Evolutionary conservation across 805 yeast genomes (phyloP), one percentile per base, ranked within the genome.

Genomic region (Pichia phayaonensis): DNA sequence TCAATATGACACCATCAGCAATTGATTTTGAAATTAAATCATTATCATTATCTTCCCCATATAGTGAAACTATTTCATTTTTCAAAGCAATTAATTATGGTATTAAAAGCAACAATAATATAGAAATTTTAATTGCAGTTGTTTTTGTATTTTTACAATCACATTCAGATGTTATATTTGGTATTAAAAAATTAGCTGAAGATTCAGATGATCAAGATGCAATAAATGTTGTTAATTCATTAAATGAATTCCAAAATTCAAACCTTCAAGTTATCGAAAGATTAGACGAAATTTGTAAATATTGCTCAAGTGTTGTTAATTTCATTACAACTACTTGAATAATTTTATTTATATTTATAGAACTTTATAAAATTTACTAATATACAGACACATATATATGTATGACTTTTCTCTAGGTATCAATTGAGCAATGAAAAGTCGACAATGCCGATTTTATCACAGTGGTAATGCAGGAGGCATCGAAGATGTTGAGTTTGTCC

Each of bases 21-120:
- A 75, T 89, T 24, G 98, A 94, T 64, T 66, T 94, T 51, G 99
- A 94, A 66, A 81, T 94, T 51, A 81, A 95, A 60, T 84, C 97
- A 2, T 66, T 94, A 55, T 77, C 81, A 57, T 64, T 84, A 2
- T 69, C 74, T 46, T 80, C 83, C 21, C 95, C 95, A 16, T 77
- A 79, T 59, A 58, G 61, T 12, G 97, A 92, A 68, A 64, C 90
- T 58, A 62, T 75, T 0, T 65, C 71, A 54, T 89, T 92, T 56
- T 71, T 90, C 15, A 67, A 72, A n/a, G 90, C 95, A 0, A 62
- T 94, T 56, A 71, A 77, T 3, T 67, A 65, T 44, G 95, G 92
- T 1, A 63, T 86, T 44, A 57, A 62, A 8, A 54, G 72, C 7
- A 85, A 85, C 51, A 64, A 56, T 16, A 80, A 90, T 66, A 81